A percentile compares a stretch with the other conserved stretches of the same genome.
phyloP scores from a whole-genome alignment of 2,329 filamentous ascomycete species.

The Ceratocystis albifundus region DNA sequence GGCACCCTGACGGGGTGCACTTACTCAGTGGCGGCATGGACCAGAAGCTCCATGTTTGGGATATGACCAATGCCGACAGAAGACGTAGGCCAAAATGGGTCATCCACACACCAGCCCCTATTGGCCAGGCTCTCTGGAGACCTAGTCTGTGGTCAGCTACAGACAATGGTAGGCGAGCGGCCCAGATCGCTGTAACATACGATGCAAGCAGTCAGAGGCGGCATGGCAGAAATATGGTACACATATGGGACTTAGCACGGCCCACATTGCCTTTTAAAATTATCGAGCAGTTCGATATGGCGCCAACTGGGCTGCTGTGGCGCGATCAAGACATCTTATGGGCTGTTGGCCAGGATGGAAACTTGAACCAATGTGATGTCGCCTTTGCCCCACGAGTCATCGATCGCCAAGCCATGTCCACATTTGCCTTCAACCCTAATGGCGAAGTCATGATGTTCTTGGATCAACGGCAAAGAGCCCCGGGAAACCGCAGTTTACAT shows the following conservation, averaged over 20 bases:
- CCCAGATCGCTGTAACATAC: slow-evolving; percentile 52
- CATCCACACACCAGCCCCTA: slow-evolving; percentile 48
- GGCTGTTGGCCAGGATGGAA: slow-evolving; percentile 51
- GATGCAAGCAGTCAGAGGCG: slow-evolving; percentile 44
- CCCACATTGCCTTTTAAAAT: slow-evolving; percentile 57
- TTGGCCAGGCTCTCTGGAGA: slow-evolving; percentile 50
- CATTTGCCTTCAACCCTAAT: slow-evolving; percentile 47
- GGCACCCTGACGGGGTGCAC: slow-evolving; percentile 58
- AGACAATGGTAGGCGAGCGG: slow-evolving; percentile 46
- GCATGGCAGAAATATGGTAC: slow-evolving; percentile 47
- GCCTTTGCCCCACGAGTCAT: slow-evolving; percentile 52
- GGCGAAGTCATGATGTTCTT: slow-evolving; percentile 52
- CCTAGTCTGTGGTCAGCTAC: slow-evolving; percentile 55
- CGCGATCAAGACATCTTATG: slow-evolving; percentile 54
- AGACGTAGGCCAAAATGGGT: slow-evolving; percentile 53
- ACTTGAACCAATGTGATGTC: slow-evolving; percentile 54
- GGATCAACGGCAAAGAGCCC: slow-evolving; percentile 42
- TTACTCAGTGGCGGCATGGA: slow-evolving; percentile 53
- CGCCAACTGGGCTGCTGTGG: slow-evolving; percentile 51
- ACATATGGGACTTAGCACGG: slow-evolving; percentile 58
- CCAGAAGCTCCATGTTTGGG: slow-evolving; percentile 53
- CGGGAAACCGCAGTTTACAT: slow-evolving; percentile 1
- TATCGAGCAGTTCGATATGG: slow-evolving; percentile 47
- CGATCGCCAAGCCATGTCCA: slow-evolving; percentile 50
- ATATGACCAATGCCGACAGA: slow-evolving; percentile 50